Evolutionary conservation across 805 yeast species (phyloP).

Genomic region (Lipomyces chichibuensis): DNA sequence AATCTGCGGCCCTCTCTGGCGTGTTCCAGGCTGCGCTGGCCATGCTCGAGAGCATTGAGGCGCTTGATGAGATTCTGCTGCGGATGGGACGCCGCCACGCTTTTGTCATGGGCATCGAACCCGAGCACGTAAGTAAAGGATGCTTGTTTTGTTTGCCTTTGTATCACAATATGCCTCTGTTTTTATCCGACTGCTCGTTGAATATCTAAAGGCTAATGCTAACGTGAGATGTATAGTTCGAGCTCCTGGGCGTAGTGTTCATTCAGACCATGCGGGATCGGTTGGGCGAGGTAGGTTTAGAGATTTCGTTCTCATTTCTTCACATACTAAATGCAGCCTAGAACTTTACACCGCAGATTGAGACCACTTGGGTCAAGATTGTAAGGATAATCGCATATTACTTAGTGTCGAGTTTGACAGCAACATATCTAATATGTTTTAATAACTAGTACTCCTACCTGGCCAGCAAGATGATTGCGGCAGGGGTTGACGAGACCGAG

Average conservation of each 20-base stretch:
- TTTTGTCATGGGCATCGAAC: constrained; percentile 60
- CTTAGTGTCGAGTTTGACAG: not conserved
- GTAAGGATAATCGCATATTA: not conserved
- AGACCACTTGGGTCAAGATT: constrained; percentile 41
- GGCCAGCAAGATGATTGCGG: constrained; percentile 39
- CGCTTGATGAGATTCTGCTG: constrained; percentile 55
- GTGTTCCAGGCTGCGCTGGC: constrained; percentile 59
- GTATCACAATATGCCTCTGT: constrained; percentile 16
- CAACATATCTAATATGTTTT: not conserved
- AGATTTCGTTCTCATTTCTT: not conserved
- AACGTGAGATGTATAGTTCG: constrained; percentile 43
- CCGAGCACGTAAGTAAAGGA: constrained; percentile 39
- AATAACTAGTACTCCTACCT: constrained; percentile 39
- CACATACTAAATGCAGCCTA: constrained; percentile 4
- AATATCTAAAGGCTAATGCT: not conserved
- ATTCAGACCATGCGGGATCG: constrained; percentile 62
- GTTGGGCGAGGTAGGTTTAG: constrained; percentile 41
- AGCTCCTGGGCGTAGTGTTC: constrained; percentile 63
- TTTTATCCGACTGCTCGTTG: not conserved
- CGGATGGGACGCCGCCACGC: constrained; percentile 61
- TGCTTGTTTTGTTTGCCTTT: too few relatives aligned
- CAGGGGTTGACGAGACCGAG: constrained; percentile 20
- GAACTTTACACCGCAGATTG: constrained; percentile 35
- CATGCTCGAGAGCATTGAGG: constrained; percentile 55
- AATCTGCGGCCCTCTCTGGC: constrained; percentile 66